These are phyloP conservation scores for Daldinia decipiens DNA, from an alignment of 495 filamentous ascomycete species.

Conservation along the genomic window DNA sequence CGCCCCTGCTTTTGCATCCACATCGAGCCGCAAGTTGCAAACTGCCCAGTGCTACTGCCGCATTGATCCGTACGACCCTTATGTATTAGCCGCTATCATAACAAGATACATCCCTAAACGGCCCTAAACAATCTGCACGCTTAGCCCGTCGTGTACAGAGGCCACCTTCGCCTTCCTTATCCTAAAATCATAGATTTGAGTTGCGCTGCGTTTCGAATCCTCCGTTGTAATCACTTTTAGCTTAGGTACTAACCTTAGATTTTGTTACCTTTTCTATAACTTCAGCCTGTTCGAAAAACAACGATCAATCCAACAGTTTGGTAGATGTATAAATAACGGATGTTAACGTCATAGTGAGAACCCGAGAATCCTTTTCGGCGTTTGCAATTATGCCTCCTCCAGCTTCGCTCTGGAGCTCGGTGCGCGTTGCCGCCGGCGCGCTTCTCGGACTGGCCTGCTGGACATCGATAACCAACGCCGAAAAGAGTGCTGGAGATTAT, in stretches of 20 bases:
- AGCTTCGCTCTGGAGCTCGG: conserved; percentile 51
- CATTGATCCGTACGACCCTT: conserved; percentile 21
- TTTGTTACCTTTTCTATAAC: conserved; percentile 6
- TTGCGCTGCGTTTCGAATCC: neutral
- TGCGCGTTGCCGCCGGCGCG: conserved; percentile 45
- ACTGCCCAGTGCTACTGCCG: conserved; percentile 13
- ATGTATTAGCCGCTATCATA: conserved; percentile 18
- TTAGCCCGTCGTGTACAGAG: conserved; percentile 19
- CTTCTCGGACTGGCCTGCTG: conserved; percentile 51
- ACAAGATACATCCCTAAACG: neutral
- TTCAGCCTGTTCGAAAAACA: neutral
- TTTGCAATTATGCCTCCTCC: conserved; percentile 42
- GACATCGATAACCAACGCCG: conserved; percentile 48
- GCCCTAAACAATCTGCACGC: neutral
- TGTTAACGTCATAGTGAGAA: conserved; percentile 14
- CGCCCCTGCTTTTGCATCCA: neutral
- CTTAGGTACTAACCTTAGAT: neutral
- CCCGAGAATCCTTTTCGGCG: conserved; percentile 18
- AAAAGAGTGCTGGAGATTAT: conserved; percentile 79
- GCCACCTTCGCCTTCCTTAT: conserved; percentile 31
- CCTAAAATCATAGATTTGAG: conserved; percentile 8
- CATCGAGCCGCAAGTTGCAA: conserved; percentile 16
- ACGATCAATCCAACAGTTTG: neutral
- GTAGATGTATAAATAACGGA: conserved; percentile 21
- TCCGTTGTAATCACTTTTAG: neutral